A percentile compares a stretch with the other conserved stretches of the same genome.
Evolutionary conservation across 495 filamentous ascomycete species (phyloP).

Genomic region (Talaromyces proteolyticus): DNA sequence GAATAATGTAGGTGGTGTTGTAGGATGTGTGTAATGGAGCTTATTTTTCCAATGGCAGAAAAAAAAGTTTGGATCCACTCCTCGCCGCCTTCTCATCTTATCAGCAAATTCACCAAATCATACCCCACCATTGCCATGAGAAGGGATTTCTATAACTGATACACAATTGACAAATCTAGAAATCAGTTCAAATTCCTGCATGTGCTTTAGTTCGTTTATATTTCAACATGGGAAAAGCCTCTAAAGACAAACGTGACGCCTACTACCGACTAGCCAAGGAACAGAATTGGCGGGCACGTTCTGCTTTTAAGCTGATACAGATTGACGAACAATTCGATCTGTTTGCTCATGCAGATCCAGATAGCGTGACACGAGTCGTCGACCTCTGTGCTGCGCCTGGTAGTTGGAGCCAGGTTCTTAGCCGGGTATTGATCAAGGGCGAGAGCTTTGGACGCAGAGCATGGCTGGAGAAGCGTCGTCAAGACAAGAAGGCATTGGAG

Average conservation of each 20-base stretch:
- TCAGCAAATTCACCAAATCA: slow-evolving; percentile 1
- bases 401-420: slow-evolving; percentile 95
- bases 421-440: slow-evolving; percentile 83
- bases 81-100: slow-evolving; percentile 3
- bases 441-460: slow-evolving; percentile 79
- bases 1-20: not conserved
- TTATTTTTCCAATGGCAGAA: not conserved
- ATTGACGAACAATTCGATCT: slow-evolving; percentile 96
- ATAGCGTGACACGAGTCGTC: slow-evolving; percentile 81
- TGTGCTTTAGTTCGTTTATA: not conserved
- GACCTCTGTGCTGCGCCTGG: slow-evolving; percentile 95
- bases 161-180: too few relatives aligned
- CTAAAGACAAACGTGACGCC: slow-evolving; percentile 96
- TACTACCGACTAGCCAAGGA: slow-evolving; percentile 98
- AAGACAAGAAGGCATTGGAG: slow-evolving; percentile 36
- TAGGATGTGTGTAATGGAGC: not conserved
- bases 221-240: slow-evolving; percentile 83
- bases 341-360: slow-evolving; percentile 55
- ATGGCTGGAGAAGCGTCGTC: slow-evolving; percentile 75
- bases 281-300: slow-evolving; percentile 94
- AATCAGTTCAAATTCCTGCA: too few relatives aligned
- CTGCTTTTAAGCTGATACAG: slow-evolving; percentile 94
- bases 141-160: too few relatives aligned
- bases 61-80: slow-evolving; percentile 5
- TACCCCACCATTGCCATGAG: slow-evolving; percentile 1